Evolutionary conservation across 75 land plant species (phyloP).

Genomic region (Selaginella tamariscina): DNA sequence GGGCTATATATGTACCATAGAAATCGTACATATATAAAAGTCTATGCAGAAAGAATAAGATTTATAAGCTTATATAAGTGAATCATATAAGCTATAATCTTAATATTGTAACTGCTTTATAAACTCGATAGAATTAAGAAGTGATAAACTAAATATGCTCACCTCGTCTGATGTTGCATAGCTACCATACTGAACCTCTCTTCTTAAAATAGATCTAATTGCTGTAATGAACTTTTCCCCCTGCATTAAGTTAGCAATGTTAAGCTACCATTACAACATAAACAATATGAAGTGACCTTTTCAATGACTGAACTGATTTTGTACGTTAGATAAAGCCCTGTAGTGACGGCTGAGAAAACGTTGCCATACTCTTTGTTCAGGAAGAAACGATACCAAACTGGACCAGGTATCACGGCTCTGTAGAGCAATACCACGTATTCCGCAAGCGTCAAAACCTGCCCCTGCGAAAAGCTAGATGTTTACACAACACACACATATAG

Average conservation of each 20-base stretch:
- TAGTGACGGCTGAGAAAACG: conserved; percentile 85
- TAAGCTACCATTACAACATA: neutral
- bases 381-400: conserved; percentile 98
- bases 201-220: conserved; percentile 68
- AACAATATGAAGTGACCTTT: conserved; percentile 38
- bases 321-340: conserved; percentile 92
- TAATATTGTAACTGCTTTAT: too few relatives aligned
- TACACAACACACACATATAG: neutral
- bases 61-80: too few relatives aligned
- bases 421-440: conserved; percentile 79
- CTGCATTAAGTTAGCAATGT: conserved; percentile 22
- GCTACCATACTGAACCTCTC: conserved; percentile 91
- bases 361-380: conserved; percentile 96
- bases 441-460: conserved; percentile 79
- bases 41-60: too few relatives aligned
- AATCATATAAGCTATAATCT: too few relatives aligned
- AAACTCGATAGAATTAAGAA: too few relatives aligned
- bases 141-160: conserved; percentile 3
- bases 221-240: conserved; percentile 76
- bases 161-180: conserved; percentile 97
- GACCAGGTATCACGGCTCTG: conserved; percentile 88
- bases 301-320: conserved; percentile 85
- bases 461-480: conserved; percentile 33
- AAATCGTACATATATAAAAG: too few relatives aligned
- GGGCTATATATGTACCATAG: too few relatives aligned